A percentile compares a stretch with the other conserved stretches of the same genome.
Conservation (phyloP, 805 yeast species). For the Kodamaea sagamina region DNA sequence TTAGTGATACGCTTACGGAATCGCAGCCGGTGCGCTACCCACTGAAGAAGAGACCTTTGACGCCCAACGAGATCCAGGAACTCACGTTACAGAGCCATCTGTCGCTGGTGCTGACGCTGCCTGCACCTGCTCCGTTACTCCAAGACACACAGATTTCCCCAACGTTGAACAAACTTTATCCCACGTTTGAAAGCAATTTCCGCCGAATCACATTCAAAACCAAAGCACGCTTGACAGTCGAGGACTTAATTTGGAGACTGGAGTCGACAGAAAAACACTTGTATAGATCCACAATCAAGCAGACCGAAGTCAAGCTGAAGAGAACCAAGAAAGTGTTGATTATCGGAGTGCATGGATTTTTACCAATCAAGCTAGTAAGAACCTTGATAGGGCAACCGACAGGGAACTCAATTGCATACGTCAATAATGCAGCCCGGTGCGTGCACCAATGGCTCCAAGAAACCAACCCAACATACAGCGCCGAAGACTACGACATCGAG, state of each 20-base stretch:
- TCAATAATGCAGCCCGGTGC: constrained; percentile 31
- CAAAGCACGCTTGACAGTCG: constrained; percentile 21
- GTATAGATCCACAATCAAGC: constrained; percentile 19
- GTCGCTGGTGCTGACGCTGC: constrained; percentile 2
- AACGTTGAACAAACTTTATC: constrained; percentile 13
- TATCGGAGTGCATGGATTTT: constrained; percentile 41
- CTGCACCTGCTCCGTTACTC: background rate
- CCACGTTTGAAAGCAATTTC: constrained; percentile 20
- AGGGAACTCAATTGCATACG: constrained; percentile 34
- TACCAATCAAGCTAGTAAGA: constrained; percentile 42
- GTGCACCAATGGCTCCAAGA: constrained; percentile 30
- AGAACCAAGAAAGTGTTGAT: constrained; percentile 29
- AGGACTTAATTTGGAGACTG: constrained; percentile 18
- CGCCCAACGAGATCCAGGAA: constrained; percentile 40
- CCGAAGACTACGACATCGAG: constrained; percentile 25
- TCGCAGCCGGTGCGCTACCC: constrained; percentile 35
- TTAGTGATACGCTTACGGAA: constrained; percentile 35
- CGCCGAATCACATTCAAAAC: constrained; percentile 24
- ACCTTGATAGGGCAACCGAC: constrained; percentile 39
- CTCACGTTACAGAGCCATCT: constrained; percentile 8
- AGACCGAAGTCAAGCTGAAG: constrained; percentile 6
- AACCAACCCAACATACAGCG: constrained; percentile 5
- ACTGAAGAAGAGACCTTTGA: constrained; percentile 32
- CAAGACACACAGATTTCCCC: background rate
- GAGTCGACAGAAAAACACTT: constrained; percentile 26